Evolutionary conservation across 768 basidiomycete species (phyloP).

Genomic region (Russula emetica): DNA sequence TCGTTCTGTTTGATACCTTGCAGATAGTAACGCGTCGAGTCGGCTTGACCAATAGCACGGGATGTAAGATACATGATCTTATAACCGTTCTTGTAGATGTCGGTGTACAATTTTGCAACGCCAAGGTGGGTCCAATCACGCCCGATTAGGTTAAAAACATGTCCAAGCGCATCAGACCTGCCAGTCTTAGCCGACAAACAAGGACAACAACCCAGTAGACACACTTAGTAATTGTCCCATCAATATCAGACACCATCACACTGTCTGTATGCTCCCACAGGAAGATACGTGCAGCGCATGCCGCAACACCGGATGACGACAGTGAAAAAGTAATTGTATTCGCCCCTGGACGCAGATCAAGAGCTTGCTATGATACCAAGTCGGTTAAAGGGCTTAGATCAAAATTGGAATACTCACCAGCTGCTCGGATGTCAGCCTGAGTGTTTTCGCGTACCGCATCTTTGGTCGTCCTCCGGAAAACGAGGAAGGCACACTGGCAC

Average conservation of each 20-base stretch:
- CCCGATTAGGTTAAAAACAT: slow-evolving; percentile 96
- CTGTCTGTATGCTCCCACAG: slow-evolving; percentile 91
- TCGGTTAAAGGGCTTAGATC: background rate
- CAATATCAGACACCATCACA: slow-evolving; percentile 94
- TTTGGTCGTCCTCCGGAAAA: slow-evolving; percentile 15
- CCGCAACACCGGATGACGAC: slow-evolving; percentile 72
- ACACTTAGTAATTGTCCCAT: slow-evolving; percentile 98
- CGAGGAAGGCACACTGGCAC: background rate
- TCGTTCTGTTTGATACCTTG: slow-evolving; percentile 93
- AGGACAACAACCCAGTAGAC: slow-evolving; percentile 27
- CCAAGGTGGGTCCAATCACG: slow-evolving; percentile 98
- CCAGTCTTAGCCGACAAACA: slow-evolving; percentile 2
- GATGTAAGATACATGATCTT: slow-evolving; percentile 98
- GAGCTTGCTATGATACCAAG: slow-evolving; percentile 56
- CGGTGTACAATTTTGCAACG: slow-evolving; percentile 95
- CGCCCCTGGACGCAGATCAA: slow-evolving; percentile 79
- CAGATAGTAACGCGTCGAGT: slow-evolving; percentile 91
- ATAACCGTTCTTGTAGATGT: slow-evolving; percentile 93
- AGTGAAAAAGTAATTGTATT: slow-evolving; percentile 94
- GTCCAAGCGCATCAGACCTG: slow-evolving; percentile 93
- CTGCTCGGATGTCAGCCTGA: slow-evolving; percentile 92
- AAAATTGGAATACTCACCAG: slow-evolving; percentile 51
- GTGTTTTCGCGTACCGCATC: slow-evolving; percentile 82
- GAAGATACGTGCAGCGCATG: slow-evolving; percentile 90
- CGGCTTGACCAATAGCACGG: slow-evolving; percentile 95